These are phyloP conservation scores for Graphilbum sp. DNA, from an alignment of 2,329 filamentous ascomycete species.

Conservation along the genomic window DNA sequence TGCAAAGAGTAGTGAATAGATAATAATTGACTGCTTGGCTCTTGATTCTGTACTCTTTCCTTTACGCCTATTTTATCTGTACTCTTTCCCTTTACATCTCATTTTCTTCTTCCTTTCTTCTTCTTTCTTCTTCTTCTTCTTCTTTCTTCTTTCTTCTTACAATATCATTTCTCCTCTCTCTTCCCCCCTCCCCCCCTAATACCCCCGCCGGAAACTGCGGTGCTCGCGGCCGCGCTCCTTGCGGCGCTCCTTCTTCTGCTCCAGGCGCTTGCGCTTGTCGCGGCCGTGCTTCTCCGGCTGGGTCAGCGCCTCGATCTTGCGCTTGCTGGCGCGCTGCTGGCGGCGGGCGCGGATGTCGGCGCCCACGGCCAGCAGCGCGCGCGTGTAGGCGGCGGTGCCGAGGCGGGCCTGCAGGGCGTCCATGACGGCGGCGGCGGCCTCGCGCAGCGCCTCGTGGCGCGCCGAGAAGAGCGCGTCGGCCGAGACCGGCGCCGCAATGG, in stretches of 20 bases:
- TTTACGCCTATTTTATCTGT: no score
- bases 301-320: slow-evolving; percentile 73
- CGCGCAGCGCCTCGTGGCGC: slow-evolving; percentile 53
- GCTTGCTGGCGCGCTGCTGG: slow-evolving; percentile 62
- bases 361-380: slow-evolving; percentile 54
- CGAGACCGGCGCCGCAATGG: slow-evolving; percentile 55
- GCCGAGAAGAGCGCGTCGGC: slow-evolving; percentile 53
- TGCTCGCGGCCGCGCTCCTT: slow-evolving; percentile 65
- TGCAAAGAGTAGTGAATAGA: no score
- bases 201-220: slow-evolving; percentile 54
- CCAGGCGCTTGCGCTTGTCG: slow-evolving; percentile 69
- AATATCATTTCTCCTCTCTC: background rate
- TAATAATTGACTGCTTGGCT: no score
- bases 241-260: slow-evolving; percentile 67
- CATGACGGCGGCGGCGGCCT: slow-evolving; percentile 61
- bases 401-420: slow-evolving; percentile 71
- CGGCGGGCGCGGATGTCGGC: slow-evolving; percentile 56
- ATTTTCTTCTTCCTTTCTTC: background rate
- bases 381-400: slow-evolving; percentile 66
- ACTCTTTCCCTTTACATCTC: no score
- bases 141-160: no score
- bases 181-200: slow-evolving; percentile 23
- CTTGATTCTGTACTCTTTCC: no score
- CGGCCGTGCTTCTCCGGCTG: slow-evolving; percentile 63
- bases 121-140: background rate